Evolutionary conservation across 1,284 basidiomycete species (phyloP).

Genomic region (Fomes fomentarius): DNA sequence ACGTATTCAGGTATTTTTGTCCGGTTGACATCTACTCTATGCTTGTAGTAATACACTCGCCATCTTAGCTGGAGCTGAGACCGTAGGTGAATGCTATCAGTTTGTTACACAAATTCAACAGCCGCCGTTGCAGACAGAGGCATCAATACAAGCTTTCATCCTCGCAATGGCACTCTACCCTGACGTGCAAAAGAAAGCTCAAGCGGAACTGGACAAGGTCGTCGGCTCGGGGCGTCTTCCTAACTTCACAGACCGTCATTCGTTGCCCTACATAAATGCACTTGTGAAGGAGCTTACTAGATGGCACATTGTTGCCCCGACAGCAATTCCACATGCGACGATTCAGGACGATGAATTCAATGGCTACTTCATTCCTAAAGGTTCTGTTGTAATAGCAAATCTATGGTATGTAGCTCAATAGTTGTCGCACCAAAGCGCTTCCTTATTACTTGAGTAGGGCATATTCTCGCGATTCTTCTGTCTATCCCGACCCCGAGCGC

Average conservation of each 20-base stretch:
- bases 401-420: constrained; percentile 15
- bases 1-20: no score
- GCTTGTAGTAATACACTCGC: no score
- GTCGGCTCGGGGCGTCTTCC: constrained; percentile 33
- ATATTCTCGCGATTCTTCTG: constrained; percentile 8
- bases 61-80: no score
- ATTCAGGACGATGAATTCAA: constrained; percentile 18
- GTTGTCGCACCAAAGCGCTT: not conserved
- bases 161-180: constrained; percentile 26
- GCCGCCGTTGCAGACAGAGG: constrained; percentile 15
- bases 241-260: constrained; percentile 30
- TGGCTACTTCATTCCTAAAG: constrained; percentile 13
- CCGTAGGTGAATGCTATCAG: no score
- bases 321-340: constrained; percentile 16
- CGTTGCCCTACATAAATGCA: constrained; percentile 35
- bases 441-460: constrained; percentile 4
- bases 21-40: no score
- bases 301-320: not conserved
- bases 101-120: no score
- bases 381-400: constrained; percentile 18
- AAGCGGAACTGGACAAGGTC: constrained; percentile 34
- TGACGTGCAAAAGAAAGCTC: constrained; percentile 27
- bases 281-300: constrained; percentile 32
- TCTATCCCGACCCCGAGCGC: constrained; percentile 14
- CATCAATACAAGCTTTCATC: constrained; percentile 21